phyloP scores from a whole-genome alignment of 768 basidiomycete species.

The Lactarius indigo region DNA sequence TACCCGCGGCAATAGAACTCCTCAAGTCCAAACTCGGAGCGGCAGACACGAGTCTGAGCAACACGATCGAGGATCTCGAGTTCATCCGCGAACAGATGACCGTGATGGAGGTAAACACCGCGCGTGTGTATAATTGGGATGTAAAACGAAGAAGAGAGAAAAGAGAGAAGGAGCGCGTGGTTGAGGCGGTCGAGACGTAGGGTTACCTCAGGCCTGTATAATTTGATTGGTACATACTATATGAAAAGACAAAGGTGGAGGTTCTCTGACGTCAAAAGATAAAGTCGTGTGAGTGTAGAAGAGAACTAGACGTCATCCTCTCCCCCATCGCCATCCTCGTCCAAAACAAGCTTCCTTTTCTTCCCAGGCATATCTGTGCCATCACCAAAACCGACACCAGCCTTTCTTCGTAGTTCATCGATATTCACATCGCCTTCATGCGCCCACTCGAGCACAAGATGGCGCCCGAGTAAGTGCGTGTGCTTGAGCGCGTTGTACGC shows the following conservation, averaged over 20 bases:
- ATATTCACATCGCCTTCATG: slow-evolving; percentile 73
- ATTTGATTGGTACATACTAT: background rate
- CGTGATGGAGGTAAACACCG: slow-evolving; percentile 94
- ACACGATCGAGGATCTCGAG: slow-evolving; percentile 83
- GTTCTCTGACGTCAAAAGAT: background rate
- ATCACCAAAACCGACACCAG: slow-evolving; percentile 70
- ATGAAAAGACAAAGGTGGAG: background rate
- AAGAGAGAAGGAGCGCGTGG: slow-evolving; percentile 14
- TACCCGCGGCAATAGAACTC: slow-evolving; percentile 71
- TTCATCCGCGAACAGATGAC: slow-evolving; percentile 94
- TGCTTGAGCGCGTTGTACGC: slow-evolving; percentile 85
- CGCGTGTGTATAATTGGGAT: slow-evolving; percentile 95
- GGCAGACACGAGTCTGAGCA: slow-evolving; percentile 62
- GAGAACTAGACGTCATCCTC: slow-evolving; percentile 30
- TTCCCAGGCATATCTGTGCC: slow-evolving; percentile 67
- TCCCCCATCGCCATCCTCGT: slow-evolving; percentile 36
- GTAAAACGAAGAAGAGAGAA: slow-evolving; percentile 72
- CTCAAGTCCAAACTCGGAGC: slow-evolving; percentile 69
- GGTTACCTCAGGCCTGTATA: background rate
- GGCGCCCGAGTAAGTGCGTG: slow-evolving; percentile 93
- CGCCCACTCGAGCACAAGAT: slow-evolving; percentile 95
- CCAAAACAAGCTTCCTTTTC: slow-evolving; percentile 68
- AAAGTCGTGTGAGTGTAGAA: too few relatives aligned
- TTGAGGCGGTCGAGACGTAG: slow-evolving; percentile 3
- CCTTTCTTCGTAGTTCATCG: slow-evolving; percentile 72